Evolutionary conservation across 495 filamentous ascomycete species (phyloP).

Genomic region (Neurospora africana): DNA sequence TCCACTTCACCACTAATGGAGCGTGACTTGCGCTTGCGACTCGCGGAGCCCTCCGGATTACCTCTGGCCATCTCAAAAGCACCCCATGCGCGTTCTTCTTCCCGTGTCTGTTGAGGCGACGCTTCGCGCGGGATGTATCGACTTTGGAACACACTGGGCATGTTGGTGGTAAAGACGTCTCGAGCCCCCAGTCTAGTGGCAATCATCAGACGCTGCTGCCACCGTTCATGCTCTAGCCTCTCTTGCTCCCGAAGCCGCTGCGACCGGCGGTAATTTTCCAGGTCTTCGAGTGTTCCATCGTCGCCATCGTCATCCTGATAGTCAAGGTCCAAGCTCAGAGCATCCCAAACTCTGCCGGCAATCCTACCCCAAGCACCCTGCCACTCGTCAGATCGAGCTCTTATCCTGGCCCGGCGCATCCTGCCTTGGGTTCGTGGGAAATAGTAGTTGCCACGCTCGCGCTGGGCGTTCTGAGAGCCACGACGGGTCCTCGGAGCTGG

Average conservation of each 20-base stretch:
- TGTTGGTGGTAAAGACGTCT: slow-evolving; percentile 55
- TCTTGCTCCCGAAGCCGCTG: slow-evolving; percentile 53
- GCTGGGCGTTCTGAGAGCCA: background rate
- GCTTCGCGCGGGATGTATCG: slow-evolving; percentile 14
- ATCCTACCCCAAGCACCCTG: slow-evolving; percentile 45
- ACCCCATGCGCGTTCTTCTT: slow-evolving; percentile 81
- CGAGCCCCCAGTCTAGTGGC: slow-evolving; percentile 64
- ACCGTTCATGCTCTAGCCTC: slow-evolving; percentile 54
- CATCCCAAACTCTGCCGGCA: slow-evolving; percentile 38
- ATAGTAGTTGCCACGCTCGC: slow-evolving; percentile 16
- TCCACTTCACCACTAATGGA: slow-evolving; percentile 55
- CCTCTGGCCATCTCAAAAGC: slow-evolving; percentile 68
- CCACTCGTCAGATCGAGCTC: slow-evolving; percentile 42
- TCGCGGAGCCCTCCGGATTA: slow-evolving; percentile 42
- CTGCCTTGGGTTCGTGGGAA: slow-evolving; percentile 40
- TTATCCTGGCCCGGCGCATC: slow-evolving; percentile 34
- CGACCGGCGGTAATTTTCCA: slow-evolving; percentile 28
- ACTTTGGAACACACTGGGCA: slow-evolving; percentile 16
- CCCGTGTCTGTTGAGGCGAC: slow-evolving; percentile 57
- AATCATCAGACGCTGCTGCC: slow-evolving; percentile 71
- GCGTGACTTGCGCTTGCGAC: slow-evolving; percentile 67
- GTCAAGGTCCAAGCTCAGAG: slow-evolving; percentile 70
- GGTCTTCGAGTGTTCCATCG: slow-evolving; percentile 26
- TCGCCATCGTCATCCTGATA: slow-evolving; percentile 75
- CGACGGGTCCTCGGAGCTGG: slow-evolving; percentile 5